Base-by-base conservation (phyloP, 2,329 filamentous ascomycete genomes). In the Cadophora luteo-olivacea region DNA sequence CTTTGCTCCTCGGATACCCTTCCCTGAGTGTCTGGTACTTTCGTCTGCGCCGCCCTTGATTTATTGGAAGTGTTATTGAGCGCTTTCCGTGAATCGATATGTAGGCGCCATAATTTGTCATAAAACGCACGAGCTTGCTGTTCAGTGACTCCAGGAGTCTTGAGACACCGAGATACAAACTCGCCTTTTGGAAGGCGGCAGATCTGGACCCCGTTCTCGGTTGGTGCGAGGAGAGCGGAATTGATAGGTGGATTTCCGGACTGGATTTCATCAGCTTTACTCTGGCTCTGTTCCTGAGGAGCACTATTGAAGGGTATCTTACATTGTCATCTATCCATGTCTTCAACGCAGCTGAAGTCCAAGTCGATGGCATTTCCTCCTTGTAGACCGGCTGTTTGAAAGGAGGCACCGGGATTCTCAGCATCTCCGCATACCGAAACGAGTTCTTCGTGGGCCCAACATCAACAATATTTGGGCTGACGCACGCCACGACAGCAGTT, bases 401-500 rank as follows among this genome's bases (percentile, higher is more conserved):
- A 64, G 72, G 76, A 3, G 82, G 80, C 11, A 79, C 74, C 0
- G 78, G 70, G 1, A 82, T 81, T 1, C 81, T 77, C 64, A 86
- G 73, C 76, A 84, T 79, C 77, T 98, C 94, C 29, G 95, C 95
- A 79, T 97, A 98, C 41, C 95, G 93, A 8, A 98, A 87, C 0
- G 95, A 98, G 70, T 86, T 86, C 70, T 81, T 84, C 2, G 92
- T 97, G 0, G 97, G 86, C 0, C 94, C 97, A 79, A 97, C 94
- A 66, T 98, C 95, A 78, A 97, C 97, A 81, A 97, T 93, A 1
- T 91, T 90, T 0, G 95, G 95, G 4, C 93, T 91, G 74, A 98
- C 96, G 79, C 95, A 97, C 3, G 95, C 95, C 75, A 98, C 97
- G 93, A 98, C 98, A 70, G 94, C 94, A 5, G 95, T 98, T 81